Evolutionary conservation across 2,329 filamentous ascomycete genomes (phyloP), one percentile per base, ranked within the genome.

Genomic region (Chaetothyriales sp.): DNA sequence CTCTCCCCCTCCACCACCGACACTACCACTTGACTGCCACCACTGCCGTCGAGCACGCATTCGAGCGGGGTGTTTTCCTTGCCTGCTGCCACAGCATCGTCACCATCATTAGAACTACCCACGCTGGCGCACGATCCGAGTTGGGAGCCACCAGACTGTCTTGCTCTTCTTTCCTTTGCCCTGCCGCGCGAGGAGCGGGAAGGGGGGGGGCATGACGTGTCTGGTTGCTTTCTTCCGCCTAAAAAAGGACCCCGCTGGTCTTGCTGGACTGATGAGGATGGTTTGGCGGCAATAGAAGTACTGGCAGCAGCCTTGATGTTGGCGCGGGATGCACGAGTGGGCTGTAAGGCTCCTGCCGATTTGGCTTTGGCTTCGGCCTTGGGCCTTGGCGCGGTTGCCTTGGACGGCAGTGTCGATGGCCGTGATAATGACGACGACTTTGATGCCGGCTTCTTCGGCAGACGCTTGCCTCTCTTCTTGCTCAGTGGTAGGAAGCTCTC

Each of bases 121-220:
- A 19, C 43, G 18, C 15, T 25, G 18, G 15, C 40, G 45, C 40
- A 28, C 5, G 33, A 33, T 45, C 29, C 46, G 5, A 5, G 52
- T 46, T 15, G 56, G 55, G 51, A 59, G 48, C 58, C 58, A 60
- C 58, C 58, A 60, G 51, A 58, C 33, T 40, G 57, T 57, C 53
- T 58, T 45, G 37, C 47, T 49, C 10, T 44, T 43, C 49, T 51
- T 48, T 43, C 44, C 19, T 13, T 20, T 45, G 25, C 4, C 2
- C 15, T 47, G 13, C 5, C 18, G 37, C 19, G 20, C 15, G 9
- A 25, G 45, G 48, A 43, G 22, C 25, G 13, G 44, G 43, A 25
- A 18, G 44, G 18, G 2, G 33, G 25, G n/a, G 44, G 50, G 49
- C 29, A 4, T 43, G 33, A 44, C 10, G 29, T 46, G 44, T 48